These are phyloP conservation scores for Lasiosphaeris hirsuta DNA, from an alignment of 495 filamentous ascomycete genomes.

Conservation along the genomic window DNA sequence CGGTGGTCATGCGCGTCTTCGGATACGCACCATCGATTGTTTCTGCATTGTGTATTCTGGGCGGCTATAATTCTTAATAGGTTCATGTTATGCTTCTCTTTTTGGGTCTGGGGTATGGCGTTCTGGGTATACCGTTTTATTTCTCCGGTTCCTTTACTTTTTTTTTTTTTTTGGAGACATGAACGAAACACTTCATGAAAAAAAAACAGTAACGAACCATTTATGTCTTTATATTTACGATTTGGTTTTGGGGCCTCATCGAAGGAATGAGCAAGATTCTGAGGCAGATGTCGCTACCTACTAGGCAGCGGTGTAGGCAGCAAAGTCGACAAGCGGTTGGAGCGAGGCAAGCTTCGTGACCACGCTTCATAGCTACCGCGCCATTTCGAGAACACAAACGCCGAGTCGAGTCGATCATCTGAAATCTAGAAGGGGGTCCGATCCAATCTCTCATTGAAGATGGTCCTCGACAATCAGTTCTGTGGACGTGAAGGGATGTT, in stretches of 20 bases:
- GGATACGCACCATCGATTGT: background rate
- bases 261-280: background rate
- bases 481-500: no score
- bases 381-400: background rate
- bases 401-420: background rate
- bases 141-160: slow-evolving; percentile 16
- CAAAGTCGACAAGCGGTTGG: background rate
- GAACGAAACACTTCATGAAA: slow-evolving; percentile 21
- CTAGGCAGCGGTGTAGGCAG: background rate
- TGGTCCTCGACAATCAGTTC: no score
- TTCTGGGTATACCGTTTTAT: slow-evolving; percentile 3
- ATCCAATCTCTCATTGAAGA: no score
- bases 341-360: background rate
- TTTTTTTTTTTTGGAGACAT: slow-evolving; percentile 18
- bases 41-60: background rate
- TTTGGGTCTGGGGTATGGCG: background rate
- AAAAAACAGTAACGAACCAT: slow-evolving; percentile 32
- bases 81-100: background rate
- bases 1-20: background rate
- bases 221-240: slow-evolving; percentile 18
- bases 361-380: background rate
- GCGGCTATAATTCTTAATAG: slow-evolving; percentile 12
- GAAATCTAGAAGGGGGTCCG: no score
- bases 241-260: background rate
- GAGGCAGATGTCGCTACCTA: no score